Evolutionary conservation across 1,139 yeast species (phyloP).

Genomic region (Zygosaccharomyces sapae): DNA sequence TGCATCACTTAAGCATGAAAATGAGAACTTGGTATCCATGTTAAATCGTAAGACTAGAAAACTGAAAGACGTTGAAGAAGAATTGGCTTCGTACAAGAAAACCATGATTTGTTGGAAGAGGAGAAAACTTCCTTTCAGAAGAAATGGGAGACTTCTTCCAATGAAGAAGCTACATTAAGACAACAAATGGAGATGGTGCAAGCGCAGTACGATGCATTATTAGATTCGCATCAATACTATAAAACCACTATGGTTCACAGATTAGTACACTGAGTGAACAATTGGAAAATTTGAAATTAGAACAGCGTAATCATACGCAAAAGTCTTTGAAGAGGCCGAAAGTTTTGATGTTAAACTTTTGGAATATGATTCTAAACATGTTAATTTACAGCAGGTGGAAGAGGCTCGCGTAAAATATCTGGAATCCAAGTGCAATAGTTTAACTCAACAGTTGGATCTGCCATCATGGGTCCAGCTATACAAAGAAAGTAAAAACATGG

Average conservation of each 20-base stretch:
- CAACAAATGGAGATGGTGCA: slow-evolving; percentile 57
- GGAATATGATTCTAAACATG: slow-evolving; percentile 11
- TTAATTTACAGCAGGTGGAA: slow-evolving; percentile 12
- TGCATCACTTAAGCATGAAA: slow-evolving; percentile 67
- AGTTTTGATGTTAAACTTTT: slow-evolving; percentile 7
- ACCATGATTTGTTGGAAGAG: slow-evolving; percentile 46
- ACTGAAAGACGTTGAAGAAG: slow-evolving; percentile 56
- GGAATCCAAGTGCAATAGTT: slow-evolving; percentile 14
- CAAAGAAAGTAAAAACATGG: slow-evolving; percentile 18
- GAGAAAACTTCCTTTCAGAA: slow-evolving; percentile 48
- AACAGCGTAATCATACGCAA: slow-evolving; percentile 27
- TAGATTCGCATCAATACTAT: slow-evolving; percentile 54
- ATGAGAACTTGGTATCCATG: slow-evolving; percentile 60
- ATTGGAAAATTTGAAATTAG: slow-evolving; percentile 42
- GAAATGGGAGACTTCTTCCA: slow-evolving; percentile 47
- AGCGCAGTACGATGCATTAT: slow-evolving; percentile 58
- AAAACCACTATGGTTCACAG: slow-evolving; percentile 48
- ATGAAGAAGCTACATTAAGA: slow-evolving; percentile 44
- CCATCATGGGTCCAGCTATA: slow-evolving; percentile 23
- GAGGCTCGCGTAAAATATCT: slow-evolving; percentile 9
- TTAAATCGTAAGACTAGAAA: slow-evolving; percentile 62
- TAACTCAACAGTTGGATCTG: slow-evolving; percentile 15
- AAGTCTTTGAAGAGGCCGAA: slow-evolving; percentile 7
- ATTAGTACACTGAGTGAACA: slow-evolving; percentile 32
- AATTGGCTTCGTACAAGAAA: slow-evolving; percentile 46